phyloP scores from a whole-genome alignment of 306 rosid species.

The Ormosia emarginata region DNA sequence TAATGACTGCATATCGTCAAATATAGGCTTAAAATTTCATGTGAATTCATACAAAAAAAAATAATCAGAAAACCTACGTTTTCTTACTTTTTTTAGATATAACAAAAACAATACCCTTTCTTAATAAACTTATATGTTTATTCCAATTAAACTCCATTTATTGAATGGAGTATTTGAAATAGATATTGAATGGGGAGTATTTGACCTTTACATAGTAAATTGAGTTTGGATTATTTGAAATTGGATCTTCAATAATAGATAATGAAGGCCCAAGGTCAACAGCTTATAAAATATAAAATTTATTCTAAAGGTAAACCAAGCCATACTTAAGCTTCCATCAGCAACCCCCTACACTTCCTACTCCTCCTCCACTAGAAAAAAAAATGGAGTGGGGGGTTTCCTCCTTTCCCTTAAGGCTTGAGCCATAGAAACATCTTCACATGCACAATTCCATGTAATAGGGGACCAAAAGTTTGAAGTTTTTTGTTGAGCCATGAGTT shows the following conservation, averaged over 20 bases:
- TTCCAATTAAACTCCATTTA: neutral
- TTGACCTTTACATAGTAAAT: neutral
- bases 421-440: slow-evolving; percentile 20
- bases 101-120: neutral
- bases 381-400: neutral
- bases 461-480: slow-evolving; percentile 27
- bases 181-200: neutral
- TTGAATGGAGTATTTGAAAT: neutral
- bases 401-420: neutral
- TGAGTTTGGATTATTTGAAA: neutral
- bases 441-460: slow-evolving; percentile 6
- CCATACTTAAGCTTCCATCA: neutral
- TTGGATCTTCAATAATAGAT: neutral
- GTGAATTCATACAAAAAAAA: neutral
- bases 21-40: neutral
- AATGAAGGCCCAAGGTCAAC: neutral
- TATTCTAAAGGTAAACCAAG: neutral
- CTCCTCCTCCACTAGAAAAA: too few species aligned
- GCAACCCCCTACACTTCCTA: too few species aligned
- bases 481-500: slow-evolving; percentile 6
- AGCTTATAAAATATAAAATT: neutral
- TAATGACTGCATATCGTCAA: neutral
- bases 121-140: neutral
- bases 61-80: neutral
- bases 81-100: neutral